These are phyloP conservation scores for Helicostylum pulchrum DNA, from an alignment of 192 early-diverging fungal genomes.

Conservation along the genomic window DNA sequence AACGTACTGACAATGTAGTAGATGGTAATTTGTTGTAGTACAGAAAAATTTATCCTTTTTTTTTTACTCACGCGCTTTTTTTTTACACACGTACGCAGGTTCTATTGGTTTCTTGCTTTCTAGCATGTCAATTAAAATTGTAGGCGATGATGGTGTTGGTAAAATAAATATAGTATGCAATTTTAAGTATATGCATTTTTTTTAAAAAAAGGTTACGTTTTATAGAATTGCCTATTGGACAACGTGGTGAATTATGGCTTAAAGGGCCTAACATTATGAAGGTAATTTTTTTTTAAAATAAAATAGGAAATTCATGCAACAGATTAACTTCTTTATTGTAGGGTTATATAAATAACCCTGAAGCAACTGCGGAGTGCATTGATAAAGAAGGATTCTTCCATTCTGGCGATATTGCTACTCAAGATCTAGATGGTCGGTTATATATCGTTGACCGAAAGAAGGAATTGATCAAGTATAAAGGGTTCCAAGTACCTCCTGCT, in stretches of 20 bases:
- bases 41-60: no score
- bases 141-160: constrained; percentile 66
- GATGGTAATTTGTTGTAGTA: constrained; percentile 26
- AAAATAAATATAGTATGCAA: background rate
- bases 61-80: no score
- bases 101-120: constrained; percentile 73
- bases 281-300: constrained; percentile 10
- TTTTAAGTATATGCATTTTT: no score
- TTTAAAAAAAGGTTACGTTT: no score
- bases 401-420: constrained; percentile 76
- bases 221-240: constrained; percentile 46
- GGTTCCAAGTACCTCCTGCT: constrained; percentile 72
- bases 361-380: constrained; percentile 69
- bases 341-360: constrained; percentile 77
- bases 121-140: constrained; percentile 66
- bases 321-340: constrained; percentile 7
- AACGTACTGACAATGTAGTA: constrained; percentile 24
- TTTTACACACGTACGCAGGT: no score
- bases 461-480: constrained; percentile 93
- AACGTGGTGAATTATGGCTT: constrained; percentile 82
- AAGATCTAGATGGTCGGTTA: constrained; percentile 58
- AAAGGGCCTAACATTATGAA: constrained; percentile 78
- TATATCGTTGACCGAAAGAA: constrained; percentile 64
- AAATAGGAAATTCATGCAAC: no score
- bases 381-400: constrained; percentile 75